Base-by-base conservation (phyloP, 2,329 filamentous ascomycete genomes). In the Apiospora saccharicola region DNA sequence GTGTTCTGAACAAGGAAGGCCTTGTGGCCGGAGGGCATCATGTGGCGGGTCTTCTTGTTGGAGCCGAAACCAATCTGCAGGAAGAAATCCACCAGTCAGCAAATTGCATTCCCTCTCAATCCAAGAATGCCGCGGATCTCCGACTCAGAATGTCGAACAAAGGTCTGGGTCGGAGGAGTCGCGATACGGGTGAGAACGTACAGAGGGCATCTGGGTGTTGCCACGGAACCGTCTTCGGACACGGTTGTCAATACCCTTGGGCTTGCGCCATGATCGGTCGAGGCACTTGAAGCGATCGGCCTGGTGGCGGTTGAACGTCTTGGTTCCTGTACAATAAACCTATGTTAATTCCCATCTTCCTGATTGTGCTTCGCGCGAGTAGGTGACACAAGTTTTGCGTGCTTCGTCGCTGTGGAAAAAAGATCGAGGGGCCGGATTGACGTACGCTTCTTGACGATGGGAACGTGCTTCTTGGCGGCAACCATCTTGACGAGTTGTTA, bases 371-470 rank as follows among this genome's bases (percentile, higher is more conserved):
- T 68, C 44, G 22, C 53, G 24, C 34, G 6, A 26, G 30, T 47
- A 24, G 49, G 10, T 47, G 46, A 61, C 43, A 34, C 43, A 47
- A 46, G 44, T 10, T 73, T 44, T 43, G 44, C 46, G 43, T 41
- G 24, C 67, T 69, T 69, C 16, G 46, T 12, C 37, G 43, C 57
- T 24, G 43, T 34, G 43, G 71, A 6, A 30, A 51, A 71, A 72
- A 70, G 61, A 71, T 72, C 70, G 69, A 53, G 72, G 71, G 74
- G 72, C 75, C 70, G 74, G 73, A 77, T 78, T 79, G 83, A 95
- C 94, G 85, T 96, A 97, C 95, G 95, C 95, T 99, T 99, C 94
- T 99, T 99, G 85, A 99, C 94, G 91, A 99, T 99, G 84, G 95
- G 93, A 85, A 98, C 92, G 89, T 98, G 96, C 91, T 97, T 97